Conservation (phyloP, 805 yeast species). For the Spencermartinsiella europaea region DNA sequence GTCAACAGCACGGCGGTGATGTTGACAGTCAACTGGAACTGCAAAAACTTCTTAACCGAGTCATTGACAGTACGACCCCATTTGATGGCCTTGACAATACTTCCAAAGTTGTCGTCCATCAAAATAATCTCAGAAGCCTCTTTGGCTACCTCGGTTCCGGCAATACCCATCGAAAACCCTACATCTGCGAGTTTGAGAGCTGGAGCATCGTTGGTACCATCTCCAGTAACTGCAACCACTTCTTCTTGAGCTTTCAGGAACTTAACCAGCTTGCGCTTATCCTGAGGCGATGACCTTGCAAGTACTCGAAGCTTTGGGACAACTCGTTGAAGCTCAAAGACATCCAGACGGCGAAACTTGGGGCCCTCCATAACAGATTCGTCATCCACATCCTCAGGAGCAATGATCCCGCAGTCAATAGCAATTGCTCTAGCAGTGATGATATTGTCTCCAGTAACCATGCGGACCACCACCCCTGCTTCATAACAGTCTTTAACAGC, state of each 20-base stretch:
- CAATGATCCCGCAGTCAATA: conserved; percentile 71
- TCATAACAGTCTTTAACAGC: conserved; percentile 80
- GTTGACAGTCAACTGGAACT: conserved; percentile 94
- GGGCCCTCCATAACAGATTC: conserved; percentile 92
- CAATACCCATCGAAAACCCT: conserved; percentile 97
- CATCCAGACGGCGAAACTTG: conserved; percentile 61
- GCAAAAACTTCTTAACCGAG: conserved; percentile 91
- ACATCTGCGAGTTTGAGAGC: conserved; percentile 95
- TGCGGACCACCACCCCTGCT: conserved; percentile 93
- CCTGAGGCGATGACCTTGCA: conserved; percentile 96
- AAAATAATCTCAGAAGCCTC: conserved; percentile 92
- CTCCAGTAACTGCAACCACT: conserved; percentile 98
- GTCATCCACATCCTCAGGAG: conserved; percentile 39
- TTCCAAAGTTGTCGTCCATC: conserved; percentile 91
- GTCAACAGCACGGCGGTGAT: conserved; percentile 94
- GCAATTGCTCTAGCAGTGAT: conserved; percentile 91
- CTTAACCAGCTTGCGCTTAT: conserved; percentile 80
- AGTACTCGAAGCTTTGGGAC: conserved; percentile 78
- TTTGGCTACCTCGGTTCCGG: conserved; percentile 98
- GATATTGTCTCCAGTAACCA: conserved; percentile 98
- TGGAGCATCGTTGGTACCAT: conserved; percentile 98
- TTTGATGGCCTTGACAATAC: conserved; percentile 92
- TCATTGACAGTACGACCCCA: conserved; percentile 98
- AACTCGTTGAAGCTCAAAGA: conserved; percentile 48
- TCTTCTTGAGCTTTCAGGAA: conserved; percentile 76